A percentile compares a stretch with the other conserved stretches of the same genome.
phyloP scores from a whole-genome alignment of 2,329 filamentous ascomycete species.

The Coniella vitis region DNA sequence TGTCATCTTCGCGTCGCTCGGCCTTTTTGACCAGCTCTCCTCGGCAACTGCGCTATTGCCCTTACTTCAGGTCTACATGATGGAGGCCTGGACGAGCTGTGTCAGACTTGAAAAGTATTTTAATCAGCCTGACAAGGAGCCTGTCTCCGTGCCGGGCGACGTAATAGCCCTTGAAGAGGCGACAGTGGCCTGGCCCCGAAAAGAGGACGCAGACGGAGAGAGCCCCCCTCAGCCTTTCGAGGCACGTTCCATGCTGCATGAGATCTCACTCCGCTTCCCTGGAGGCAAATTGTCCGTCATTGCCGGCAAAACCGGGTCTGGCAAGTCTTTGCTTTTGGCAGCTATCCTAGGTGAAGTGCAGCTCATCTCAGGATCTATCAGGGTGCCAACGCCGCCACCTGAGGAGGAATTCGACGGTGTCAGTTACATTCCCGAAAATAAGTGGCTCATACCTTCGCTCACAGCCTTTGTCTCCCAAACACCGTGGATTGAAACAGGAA shows the following conservation, averaged over 20 bases:
- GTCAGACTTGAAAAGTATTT: slow-evolving; percentile 29
- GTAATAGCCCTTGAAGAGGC: slow-evolving; percentile 24
- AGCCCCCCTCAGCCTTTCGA: slow-evolving; percentile 16
- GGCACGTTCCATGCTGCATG: slow-evolving; percentile 26
- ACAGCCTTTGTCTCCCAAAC: slow-evolving; percentile 40
- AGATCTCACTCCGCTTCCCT: slow-evolving; percentile 28
- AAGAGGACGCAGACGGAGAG: slow-evolving; percentile 21
- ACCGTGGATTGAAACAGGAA: slow-evolving; percentile 41
- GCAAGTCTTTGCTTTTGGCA: slow-evolving; percentile 33
- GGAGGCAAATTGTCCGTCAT: slow-evolving; percentile 29
- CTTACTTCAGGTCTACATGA: slow-evolving; percentile 27
- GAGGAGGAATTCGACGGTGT: slow-evolving; percentile 18
- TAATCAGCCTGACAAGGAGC: slow-evolving; percentile 24
- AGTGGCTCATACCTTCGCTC: slow-evolving; percentile 31
- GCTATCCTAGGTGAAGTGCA: slow-evolving; percentile 34
- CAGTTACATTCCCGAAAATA: slow-evolving; percentile 18
- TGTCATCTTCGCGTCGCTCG: slow-evolving; percentile 29
- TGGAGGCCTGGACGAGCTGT: slow-evolving; percentile 30
- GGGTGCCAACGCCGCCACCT: slow-evolving; percentile 21
- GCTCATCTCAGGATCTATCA: slow-evolving; percentile 26
- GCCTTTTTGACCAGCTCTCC: slow-evolving; percentile 29
- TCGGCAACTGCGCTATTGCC: slow-evolving; percentile 27
- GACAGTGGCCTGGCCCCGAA: slow-evolving; percentile 28
- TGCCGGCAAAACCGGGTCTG: slow-evolving; percentile 32
- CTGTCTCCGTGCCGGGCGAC: slow-evolving; percentile 21